Evolutionary conservation across 805 yeast species (phyloP), one percentile per base, ranked within the genome.

Genomic region (Komagataella pseudopastoris): DNA sequence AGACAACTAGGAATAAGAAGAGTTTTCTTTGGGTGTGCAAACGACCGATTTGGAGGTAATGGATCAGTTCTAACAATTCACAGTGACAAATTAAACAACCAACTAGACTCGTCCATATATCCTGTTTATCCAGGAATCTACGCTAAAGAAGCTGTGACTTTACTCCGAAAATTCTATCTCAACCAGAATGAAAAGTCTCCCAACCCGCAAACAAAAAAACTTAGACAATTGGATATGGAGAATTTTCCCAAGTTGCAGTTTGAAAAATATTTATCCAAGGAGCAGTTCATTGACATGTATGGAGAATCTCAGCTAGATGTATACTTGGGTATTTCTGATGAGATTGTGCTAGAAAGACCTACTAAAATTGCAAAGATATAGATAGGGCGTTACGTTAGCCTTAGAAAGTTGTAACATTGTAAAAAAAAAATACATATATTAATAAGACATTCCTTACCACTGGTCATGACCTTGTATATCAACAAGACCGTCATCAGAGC

Each of bases 21-120:
- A 45, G 96, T 91, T 1, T 81, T 81, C 48, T 93, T 88, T 60
- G 98, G 99, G 0, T 90, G 96, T 60, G 93, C 88, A 0, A 93
- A 93, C 63, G 98, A 91, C 55, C 68, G 98, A 48, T 93, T 93
- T 68, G 99, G 99, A 0, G 98, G 99, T 0, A 90, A 90, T 63
- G 98, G 98, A 0, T 83, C 95, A 0, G 93, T 91, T 1, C 65
- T 88, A 24, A 67, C 72, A 8, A 73, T 88, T 1, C 77, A 83
- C 56, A 59, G 63, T 3, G 85, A 80, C 51, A 51, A 5, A 48
- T 43, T 22, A 48, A 23, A 61, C 44, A 46, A 18, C 47, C 52
- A 14, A 51, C 57, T 4, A 55, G 55, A 2, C 57, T 55, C 53
- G 53, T 68, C 50, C 51, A 65, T 61, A 54, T 86, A 85, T 61